Evolutionary conservation across 371 early-diverging fungal genomes (phyloP).

Genomic region (Haplosporangium sp.): DNA sequence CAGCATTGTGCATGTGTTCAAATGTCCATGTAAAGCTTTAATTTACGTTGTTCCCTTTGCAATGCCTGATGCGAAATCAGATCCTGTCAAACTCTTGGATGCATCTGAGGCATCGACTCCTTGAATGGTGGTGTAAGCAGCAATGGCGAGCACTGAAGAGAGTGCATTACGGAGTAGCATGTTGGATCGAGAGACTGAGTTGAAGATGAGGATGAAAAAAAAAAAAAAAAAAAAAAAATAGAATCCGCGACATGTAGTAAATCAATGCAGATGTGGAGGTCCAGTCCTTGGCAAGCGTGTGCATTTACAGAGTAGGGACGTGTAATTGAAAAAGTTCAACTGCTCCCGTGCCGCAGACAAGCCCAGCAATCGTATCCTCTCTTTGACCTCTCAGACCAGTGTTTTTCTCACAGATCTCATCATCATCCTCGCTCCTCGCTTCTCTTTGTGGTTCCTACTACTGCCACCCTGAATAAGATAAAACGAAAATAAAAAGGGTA

Average conservation of each 20-base stretch:
- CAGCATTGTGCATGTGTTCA: background rate
- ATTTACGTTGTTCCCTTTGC: conserved; percentile 41
- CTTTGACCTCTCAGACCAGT: too few species aligned
- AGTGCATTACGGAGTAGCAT: conserved; percentile 35
- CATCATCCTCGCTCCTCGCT: too few species aligned
- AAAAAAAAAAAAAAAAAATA: background rate
- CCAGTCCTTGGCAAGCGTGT: background rate
- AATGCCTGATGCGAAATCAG: conserved; percentile 28
- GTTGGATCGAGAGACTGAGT: background rate
- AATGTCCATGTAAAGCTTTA: background rate
- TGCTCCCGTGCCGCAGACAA: too few species aligned
- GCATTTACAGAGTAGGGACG: too few species aligned
- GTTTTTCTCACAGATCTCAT: too few species aligned
- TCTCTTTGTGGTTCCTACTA: too few species aligned
- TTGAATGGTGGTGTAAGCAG: conserved; percentile 15
- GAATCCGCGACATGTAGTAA: too few species aligned
- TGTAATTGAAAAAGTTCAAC: too few species aligned
- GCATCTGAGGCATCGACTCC: conserved; percentile 31
- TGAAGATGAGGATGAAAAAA: background rate
- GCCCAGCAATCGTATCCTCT: too few species aligned
- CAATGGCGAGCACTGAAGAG: conserved; percentile 26
- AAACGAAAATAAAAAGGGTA: too few species aligned
- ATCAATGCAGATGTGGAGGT: too few species aligned
- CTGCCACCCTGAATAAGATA: too few species aligned
- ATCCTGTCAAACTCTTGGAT: conserved; percentile 24